Conservation (phyloP, 2,329 filamentous ascomycete genomes). For the Aureobasidium vineae region DNA sequence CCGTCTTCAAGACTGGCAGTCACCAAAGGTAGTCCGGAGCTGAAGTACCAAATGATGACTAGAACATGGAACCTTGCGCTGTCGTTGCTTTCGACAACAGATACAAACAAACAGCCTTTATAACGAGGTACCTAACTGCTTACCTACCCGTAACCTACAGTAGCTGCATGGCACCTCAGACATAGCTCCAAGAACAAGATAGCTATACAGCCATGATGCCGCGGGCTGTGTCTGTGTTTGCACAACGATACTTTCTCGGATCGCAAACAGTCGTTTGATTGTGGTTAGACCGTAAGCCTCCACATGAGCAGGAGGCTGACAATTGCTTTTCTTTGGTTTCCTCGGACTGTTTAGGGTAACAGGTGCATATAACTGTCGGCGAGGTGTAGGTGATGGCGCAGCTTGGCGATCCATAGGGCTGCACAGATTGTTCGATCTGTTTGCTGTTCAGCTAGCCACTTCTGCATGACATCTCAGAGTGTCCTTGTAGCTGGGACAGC, state of each 20-base stretch:
- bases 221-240: neutral
- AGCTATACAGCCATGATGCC: slow-evolving; percentile 1
- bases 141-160: slow-evolving; percentile 1
- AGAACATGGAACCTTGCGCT: neutral
- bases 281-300: neutral
- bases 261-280: slow-evolving; percentile 16
- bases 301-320: neutral
- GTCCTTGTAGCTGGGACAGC: slow-evolving; percentile 9
- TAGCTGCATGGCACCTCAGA: neutral
- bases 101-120: slow-evolving; percentile 13
- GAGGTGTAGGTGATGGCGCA: neutral
- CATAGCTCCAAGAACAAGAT: neutral
- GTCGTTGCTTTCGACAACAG: neutral
- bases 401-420: slow-evolving; percentile 10
- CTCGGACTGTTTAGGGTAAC: neutral
- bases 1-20: neutral
- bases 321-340: neutral
- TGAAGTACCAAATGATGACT: slow-evolving; percentile 1
- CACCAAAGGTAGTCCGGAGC: neutral
- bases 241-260: neutral
- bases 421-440: slow-evolving; percentile 15
- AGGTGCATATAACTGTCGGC: neutral
- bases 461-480: slow-evolving; percentile 19
- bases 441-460: slow-evolving; percentile 25
- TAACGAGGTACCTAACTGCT: neutral